Base-by-base conservation (phyloP, 2,329 filamentous ascomycete species). In the Aspergillus brunneoviolaceus region DNA sequence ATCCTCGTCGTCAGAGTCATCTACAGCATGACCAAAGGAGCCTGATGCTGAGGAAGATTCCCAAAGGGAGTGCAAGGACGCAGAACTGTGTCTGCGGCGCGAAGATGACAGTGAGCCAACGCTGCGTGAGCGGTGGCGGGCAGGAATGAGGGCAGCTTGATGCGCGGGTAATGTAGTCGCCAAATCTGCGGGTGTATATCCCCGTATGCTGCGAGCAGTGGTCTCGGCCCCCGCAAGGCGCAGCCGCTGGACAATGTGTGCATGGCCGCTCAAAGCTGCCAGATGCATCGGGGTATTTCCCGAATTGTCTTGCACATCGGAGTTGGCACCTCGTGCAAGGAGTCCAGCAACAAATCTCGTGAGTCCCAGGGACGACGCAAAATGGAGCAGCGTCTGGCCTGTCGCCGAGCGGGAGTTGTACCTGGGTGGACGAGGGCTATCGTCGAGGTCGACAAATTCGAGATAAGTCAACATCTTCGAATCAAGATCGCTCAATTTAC, bases 261-360 rank as follows among this genome's bases (percentile, higher is more conserved):
- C 79, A 69, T 92, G 88, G 63, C 88, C 86, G 73, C 90, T 88
- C 70, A 96, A 84, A 27, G 89, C 87, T 21, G 92, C 91, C 71
- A 94, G 85, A 74, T 96, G 91, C 78, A 96, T 83, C 14, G 92
- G 87, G 4, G 90, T 92, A 74, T 91, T 94, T 23, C 91, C 91
- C 53, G 89, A 89, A 63, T 87, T 89, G 72, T 96, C 92, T 58
- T 87, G 84, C 42, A 87, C 80, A 68, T 94, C 87, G 1, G 89
- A 86, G 69, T 89, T 89, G 21, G 90, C 91, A n/a, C 91, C 90
- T 64, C 90, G 85, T 10, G 88, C 89, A 21, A 96, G 79, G 27
- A 96, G 82, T 31, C 88, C 90, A 12, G 89, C 89, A 53, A 90
- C 90, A 64, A 96, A 89, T 51, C 89, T 85, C 63, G 88, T 85